These are phyloP conservation scores for Aquilaria agallochum DNA, from an alignment of 441 rosid genomes.

Conservation along the genomic window DNA sequence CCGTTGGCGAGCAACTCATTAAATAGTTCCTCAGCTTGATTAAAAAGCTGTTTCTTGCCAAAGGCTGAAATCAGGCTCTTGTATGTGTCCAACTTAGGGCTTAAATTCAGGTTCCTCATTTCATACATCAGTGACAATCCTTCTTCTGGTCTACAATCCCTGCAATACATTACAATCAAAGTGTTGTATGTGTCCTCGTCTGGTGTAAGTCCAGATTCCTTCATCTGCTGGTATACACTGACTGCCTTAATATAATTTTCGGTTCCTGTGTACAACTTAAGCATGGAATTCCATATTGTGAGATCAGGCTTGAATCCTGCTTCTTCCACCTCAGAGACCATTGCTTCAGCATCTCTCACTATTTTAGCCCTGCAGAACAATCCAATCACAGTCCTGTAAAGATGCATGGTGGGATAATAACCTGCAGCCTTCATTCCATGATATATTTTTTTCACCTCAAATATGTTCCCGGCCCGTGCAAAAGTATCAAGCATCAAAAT, in stretches of 20 bases:
- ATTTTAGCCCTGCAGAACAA: conserved; percentile 77
- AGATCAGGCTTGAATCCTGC: conserved; percentile 84
- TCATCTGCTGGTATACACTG: conserved; percentile 70
- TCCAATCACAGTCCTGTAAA: conserved; percentile 76
- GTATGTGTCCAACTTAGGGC: conserved; percentile 80
- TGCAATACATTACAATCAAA: conserved; percentile 81
- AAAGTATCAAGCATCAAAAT: conserved; percentile 90
- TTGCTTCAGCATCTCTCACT: conserved; percentile 83
- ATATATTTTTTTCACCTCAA: conserved; percentile 92
- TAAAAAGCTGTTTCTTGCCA: conserved; percentile 66
- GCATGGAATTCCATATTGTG: conserved; percentile 85
- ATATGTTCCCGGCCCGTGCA: conserved; percentile 69
- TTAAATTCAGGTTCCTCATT: conserved; percentile 68
- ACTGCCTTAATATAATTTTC: conserved; percentile 75
- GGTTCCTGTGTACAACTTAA: conserved; percentile 67
- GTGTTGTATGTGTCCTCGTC: conserved; percentile 87
- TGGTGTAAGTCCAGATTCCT: conserved; percentile 68
- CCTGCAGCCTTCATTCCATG: conserved; percentile 97
- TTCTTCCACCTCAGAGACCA: conserved; percentile 91
- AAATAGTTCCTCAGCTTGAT: conserved; percentile 81
- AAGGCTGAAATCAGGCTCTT: conserved; percentile 91
- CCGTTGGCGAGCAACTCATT: conserved; percentile 60
- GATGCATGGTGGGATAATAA: conserved; percentile 91
- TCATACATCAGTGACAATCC: conserved; percentile 72
- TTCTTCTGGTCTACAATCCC: conserved; percentile 86